Evolutionary conservation across 2,329 filamentous ascomycete species (phyloP).

Genomic region (Colletotrichum lini): DNA sequence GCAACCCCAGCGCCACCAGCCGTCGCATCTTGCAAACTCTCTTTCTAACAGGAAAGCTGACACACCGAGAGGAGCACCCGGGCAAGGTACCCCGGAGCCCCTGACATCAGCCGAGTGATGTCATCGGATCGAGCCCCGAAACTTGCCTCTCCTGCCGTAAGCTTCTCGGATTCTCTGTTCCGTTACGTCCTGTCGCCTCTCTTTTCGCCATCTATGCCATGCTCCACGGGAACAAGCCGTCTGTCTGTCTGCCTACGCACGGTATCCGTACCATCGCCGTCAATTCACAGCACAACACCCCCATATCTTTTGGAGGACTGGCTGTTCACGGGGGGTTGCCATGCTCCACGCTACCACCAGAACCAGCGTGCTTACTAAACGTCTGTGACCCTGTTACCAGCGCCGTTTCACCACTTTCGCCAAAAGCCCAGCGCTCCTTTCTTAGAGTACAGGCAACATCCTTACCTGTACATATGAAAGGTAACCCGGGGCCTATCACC

Average conservation of each 20-base stretch:
- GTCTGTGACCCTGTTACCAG: constrained; percentile 21
- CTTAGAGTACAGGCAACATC: background rate
- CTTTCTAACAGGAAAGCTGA: constrained; percentile 27
- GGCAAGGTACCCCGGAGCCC: constrained; percentile 32
- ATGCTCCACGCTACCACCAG: background rate
- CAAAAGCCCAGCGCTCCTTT: constrained; percentile 7
- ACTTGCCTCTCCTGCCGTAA: constrained; percentile 26
- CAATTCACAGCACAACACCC: background rate
- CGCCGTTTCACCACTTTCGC: constrained; percentile 21
- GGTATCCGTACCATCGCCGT: background rate
- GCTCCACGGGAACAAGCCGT: background rate
- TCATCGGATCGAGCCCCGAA: constrained; percentile 36
- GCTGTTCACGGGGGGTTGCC: background rate
- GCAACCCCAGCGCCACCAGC: constrained; percentile 27
- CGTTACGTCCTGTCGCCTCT: constrained; percentile 12
- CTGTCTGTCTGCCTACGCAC: background rate
- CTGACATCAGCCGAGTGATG: constrained; percentile 39
- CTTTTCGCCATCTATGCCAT: too few species aligned
- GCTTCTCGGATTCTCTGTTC: constrained; percentile 29
- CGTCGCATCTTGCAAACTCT: constrained; percentile 35
- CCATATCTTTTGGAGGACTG: background rate
- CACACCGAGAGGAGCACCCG: constrained; percentile 20
- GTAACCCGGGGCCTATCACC: constrained; percentile 3
- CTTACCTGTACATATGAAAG: background rate
- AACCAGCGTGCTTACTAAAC: constrained; percentile 13